Base-by-base conservation (phyloP, 257 asterid species). In the Mentha longifolia region DNA sequence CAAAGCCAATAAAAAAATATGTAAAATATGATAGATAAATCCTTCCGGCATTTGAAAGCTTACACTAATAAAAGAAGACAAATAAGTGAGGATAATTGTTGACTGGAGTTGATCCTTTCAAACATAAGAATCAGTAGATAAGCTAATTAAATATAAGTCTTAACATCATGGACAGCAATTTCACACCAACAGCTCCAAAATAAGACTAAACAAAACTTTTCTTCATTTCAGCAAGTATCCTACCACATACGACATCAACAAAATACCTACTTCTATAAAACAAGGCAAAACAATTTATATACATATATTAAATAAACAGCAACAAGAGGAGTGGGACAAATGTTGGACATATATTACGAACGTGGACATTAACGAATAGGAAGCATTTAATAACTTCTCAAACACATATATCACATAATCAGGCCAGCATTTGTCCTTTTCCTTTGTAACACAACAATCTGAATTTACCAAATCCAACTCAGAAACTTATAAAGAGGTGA, bases 311-410 rank as follows among this genome's bases (percentile, higher is more conserved):
- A 67, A 59, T 37, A 33, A 46, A 3, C 20, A 50, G 0, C 42
- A 72, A 62, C 7, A 33, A 15, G 55, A 20, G 47, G 61, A 68
- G 45, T 28, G 59, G 39, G 37, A 73, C 74, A 68, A 76, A 45
- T 51, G 64, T 65, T 46, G 14, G 60, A 57, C 61, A 64, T 58
- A 61, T 58, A 43, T 58, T 22, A 72, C 9, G 9, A 45, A 43
- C 72, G 58, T 61, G 9, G 71, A 74, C 73, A 51, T 46, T 33
- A 74, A 70, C 80, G 35, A 56, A 68, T 43, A 20, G 56, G 59
- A 50, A 14, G 63, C 58, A 41, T 31, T 61, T 76, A 28, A 28
- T 28, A 28, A 42, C 56, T 61, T 56, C n/a, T 25, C 61, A 50
- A 57, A 67, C 56, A 28, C 56, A 50, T 58, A 52, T 63, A 64